These are phyloP conservation scores for Bacidia rubella DNA, from an alignment of 495 filamentous ascomycete species.

Conservation along the genomic window DNA sequence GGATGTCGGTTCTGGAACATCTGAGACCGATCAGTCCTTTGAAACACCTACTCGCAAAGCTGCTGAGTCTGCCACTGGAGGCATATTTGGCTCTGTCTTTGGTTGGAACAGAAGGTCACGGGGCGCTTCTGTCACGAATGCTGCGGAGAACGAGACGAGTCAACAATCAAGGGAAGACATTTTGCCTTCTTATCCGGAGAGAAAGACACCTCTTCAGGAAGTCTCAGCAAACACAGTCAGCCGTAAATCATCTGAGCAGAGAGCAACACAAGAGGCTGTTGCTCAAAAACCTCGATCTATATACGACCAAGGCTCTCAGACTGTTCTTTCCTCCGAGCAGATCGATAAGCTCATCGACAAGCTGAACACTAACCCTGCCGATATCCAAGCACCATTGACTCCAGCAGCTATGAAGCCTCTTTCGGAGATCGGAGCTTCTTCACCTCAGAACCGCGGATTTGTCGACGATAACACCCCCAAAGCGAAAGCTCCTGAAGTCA, in stretches of 20 bases:
- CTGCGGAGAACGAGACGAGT: constrained; percentile 43
- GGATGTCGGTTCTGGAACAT: background rate
- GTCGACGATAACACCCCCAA: constrained; percentile 10
- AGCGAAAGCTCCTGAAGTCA: constrained; percentile 11
- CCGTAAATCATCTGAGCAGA: constrained; percentile 1
- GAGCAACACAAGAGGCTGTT: constrained; percentile 14
- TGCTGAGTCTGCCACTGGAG: constrained; percentile 8
- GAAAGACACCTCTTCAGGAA: constrained; percentile 29
- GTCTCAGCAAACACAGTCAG: constrained; percentile 31
- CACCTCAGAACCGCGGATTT: constrained; percentile 3
- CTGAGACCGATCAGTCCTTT: background rate
- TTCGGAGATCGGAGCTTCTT: constrained; percentile 17
- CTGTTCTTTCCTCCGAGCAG: constrained; percentile 54
- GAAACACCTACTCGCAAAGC: background rate
- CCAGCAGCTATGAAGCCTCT: constrained; percentile 21
- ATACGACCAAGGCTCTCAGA: constrained; percentile 62
- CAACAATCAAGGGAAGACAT: constrained; percentile 27
- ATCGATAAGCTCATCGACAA: constrained; percentile 53
- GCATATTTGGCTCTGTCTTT: constrained; percentile 32
- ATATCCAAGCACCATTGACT: constrained; percentile 27
- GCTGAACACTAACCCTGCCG: constrained; percentile 16
- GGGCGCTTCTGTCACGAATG: constrained; percentile 25
- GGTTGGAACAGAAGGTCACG: constrained; percentile 24
- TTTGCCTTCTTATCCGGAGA: constrained; percentile 30
- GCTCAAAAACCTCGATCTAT: constrained; percentile 19